Evolutionary conservation across 2,329 filamentous ascomycete genomes (phyloP).

Genomic region (Xylariaceae sp.): DNA sequence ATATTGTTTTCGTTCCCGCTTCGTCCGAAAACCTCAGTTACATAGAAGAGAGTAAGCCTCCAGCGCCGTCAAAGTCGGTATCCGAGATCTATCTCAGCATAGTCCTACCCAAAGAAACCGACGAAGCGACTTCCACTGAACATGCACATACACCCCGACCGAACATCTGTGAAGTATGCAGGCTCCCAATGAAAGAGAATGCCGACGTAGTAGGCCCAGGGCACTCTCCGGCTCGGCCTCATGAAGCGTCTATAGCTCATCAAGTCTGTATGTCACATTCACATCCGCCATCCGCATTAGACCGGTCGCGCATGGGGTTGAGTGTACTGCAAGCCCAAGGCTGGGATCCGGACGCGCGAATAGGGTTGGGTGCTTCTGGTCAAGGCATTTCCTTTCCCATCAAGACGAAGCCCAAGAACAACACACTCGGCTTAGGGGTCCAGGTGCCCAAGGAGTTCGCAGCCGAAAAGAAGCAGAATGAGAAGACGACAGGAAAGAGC

Average conservation of each 20-base stretch:
- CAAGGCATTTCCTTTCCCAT: slow-evolving; percentile 73
- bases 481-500: slow-evolving; percentile 27
- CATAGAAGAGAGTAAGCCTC: slow-evolving; percentile 20
- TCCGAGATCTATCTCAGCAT: slow-evolving; percentile 62
- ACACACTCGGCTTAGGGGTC: slow-evolving; percentile 68
- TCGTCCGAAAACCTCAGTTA: slow-evolving; percentile 35
- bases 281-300: slow-evolving; percentile 65
- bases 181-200: slow-evolving; percentile 43
- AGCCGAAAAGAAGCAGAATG: slow-evolving; percentile 32
- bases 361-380: slow-evolving; percentile 64
- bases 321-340: slow-evolving; percentile 60
- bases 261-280: slow-evolving; percentile 65
- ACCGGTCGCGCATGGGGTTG: slow-evolving; percentile 65
- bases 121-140: slow-evolving; percentile 10
- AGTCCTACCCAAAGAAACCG: slow-evolving; percentile 47
- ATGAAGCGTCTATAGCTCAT: slow-evolving; percentile 62
- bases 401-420: slow-evolving; percentile 64
- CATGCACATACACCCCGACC: slow-evolving; percentile 14
- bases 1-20: slow-evolving; percentile 54
- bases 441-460: slow-evolving; percentile 37
- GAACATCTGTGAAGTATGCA: slow-evolving; percentile 52
- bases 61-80: slow-evolving; percentile 32
- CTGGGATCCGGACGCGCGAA: slow-evolving; percentile 68
- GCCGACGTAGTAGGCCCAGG: slow-evolving; percentile 6
- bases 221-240: slow-evolving; percentile 28